Conservation (phyloP, 2,329 filamentous ascomycete genomes). For the Periconia sp. region DNA sequence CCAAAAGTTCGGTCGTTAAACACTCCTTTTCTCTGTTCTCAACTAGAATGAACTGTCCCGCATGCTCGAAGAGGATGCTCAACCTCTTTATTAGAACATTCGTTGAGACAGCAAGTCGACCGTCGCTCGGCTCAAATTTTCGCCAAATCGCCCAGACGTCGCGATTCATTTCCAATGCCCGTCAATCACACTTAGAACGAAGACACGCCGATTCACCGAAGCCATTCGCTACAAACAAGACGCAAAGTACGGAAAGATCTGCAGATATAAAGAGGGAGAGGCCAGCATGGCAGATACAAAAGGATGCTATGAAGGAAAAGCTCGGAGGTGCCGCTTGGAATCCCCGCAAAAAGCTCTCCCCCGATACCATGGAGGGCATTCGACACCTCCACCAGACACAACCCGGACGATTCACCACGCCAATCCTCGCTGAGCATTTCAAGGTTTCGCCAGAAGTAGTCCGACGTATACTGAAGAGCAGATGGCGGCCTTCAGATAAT, state of each 20-base stretch:
- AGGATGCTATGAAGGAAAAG: conserved; percentile 75
- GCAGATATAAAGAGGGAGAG: conserved; percentile 18
- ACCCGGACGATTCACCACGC: conserved; percentile 77
- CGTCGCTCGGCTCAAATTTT: conserved; percentile 9
- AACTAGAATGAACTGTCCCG: conserved; percentile 35
- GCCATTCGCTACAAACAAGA: conserved; percentile 41
- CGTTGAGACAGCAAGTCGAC: conserved; percentile 2
- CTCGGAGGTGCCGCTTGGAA: conserved; percentile 79
- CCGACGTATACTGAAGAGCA: conserved; percentile 81
- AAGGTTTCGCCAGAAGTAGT: conserved; percentile 87
- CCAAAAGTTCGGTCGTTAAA: conserved; percentile 9
- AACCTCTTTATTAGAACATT: conserved; percentile 29
- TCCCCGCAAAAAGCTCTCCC: conserved; percentile 85
- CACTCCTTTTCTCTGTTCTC: conserved; percentile 1
- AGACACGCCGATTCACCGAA: conserved; percentile 1
- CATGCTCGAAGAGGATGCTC: conserved; percentile 30
- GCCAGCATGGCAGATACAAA: conserved; percentile 76
- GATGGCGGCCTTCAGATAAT: conserved; percentile 68
- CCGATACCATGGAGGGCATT: conserved; percentile 90
- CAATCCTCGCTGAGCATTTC: conserved; percentile 77
- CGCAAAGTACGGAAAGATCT: conserved; percentile 15
- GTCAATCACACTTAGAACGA: conserved; percentile 4
- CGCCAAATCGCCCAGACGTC: conserved; percentile 11
- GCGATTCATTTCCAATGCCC: conserved; percentile 22
- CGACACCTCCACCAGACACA: conserved; percentile 79